These are phyloP conservation scores for Verticillium nonalfalfae DNA, from an alignment of 2,329 filamentous ascomycete genomes.

Conservation along the genomic window DNA sequence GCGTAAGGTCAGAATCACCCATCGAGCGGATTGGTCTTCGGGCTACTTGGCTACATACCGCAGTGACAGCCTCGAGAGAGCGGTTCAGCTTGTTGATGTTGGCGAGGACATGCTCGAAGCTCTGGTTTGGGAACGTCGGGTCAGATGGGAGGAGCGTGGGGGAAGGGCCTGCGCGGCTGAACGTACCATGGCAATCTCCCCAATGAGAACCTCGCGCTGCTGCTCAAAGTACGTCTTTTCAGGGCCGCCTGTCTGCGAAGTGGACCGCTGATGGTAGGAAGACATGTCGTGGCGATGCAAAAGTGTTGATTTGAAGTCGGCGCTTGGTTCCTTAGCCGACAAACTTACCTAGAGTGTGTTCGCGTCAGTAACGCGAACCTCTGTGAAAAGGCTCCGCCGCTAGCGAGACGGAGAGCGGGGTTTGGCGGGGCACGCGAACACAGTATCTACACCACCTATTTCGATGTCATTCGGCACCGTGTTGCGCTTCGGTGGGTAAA, in stretches of 20 bases:
- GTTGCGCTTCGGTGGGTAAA: background rate
- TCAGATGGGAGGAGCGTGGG: background rate
- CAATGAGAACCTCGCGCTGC: constrained; percentile 65
- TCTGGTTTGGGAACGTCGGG: constrained; percentile 29
- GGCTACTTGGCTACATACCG: constrained; percentile 44
- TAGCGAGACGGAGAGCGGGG: background rate
- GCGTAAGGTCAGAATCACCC: no score
- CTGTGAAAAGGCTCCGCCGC: no score
- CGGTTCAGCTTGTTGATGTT: constrained; percentile 96
- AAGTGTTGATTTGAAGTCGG: background rate
- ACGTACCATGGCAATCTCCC: constrained; percentile 65
- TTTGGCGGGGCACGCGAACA: background rate
- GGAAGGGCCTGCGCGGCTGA: background rate
- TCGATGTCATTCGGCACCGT: background rate
- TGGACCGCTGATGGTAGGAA: constrained; percentile 9
- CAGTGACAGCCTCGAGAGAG: constrained; percentile 83
- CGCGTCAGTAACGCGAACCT: background rate
- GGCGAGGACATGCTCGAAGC: constrained; percentile 83
- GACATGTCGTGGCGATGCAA: constrained; percentile 5
- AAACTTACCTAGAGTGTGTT: background rate
- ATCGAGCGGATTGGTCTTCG: no score
- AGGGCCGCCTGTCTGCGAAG: constrained; percentile 6
- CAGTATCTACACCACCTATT: background rate
- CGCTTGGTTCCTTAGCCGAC: background rate
- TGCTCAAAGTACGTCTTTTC: constrained; percentile 67